Conservation (phyloP, 805 yeast genomes). For the Brettanomyces custersianus region DNA sequence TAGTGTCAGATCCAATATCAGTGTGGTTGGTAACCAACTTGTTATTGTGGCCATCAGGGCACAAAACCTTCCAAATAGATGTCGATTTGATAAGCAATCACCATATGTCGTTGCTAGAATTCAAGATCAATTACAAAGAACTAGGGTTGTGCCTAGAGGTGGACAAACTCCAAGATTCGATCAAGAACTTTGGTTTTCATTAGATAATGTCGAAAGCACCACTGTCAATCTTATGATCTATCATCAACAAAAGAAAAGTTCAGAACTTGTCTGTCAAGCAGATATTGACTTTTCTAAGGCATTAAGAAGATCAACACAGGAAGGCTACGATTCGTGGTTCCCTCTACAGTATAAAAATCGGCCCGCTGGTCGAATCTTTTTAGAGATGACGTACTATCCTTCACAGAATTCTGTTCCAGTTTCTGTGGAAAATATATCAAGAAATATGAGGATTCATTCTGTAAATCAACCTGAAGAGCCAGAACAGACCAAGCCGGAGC, state of each 20-base stretch:
- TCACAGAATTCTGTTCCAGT: conserved; percentile 25
- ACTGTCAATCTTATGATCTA: conserved; percentile 62
- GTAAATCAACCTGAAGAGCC: neutral
- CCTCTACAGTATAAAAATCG: conserved; percentile 55
- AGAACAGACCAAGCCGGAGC: neutral
- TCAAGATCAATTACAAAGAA: conserved; percentile 72
- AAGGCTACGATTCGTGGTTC: conserved; percentile 85
- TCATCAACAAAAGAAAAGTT: conserved; percentile 80
- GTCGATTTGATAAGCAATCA: conserved; percentile 85
- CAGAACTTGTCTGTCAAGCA: conserved; percentile 76
- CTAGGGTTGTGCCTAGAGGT: conserved; percentile 72
- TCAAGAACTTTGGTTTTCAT: conserved; percentile 58
- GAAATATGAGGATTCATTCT: conserved; percentile 4
- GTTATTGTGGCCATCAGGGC: conserved; percentile 76
- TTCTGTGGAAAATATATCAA: conserved; percentile 15
- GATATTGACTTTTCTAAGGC: conserved; percentile 73
- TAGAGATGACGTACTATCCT: conserved; percentile 91
- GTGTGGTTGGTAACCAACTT: conserved; percentile 38
- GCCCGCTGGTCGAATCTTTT: conserved; percentile 79
- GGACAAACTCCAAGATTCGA: conserved; percentile 94
- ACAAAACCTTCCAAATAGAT: conserved; percentile 75
- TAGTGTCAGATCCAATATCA: conserved; percentile 1
- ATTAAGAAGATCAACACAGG: conserved; percentile 52
- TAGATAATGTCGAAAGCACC: conserved; percentile 57
- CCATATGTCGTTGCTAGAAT: conserved; percentile 82